Evolutionary conservation across 768 basidiomycete genomes (phyloP), one percentile per base, ranked within the genome.

Genomic region (Paxillus involutus): DNA sequence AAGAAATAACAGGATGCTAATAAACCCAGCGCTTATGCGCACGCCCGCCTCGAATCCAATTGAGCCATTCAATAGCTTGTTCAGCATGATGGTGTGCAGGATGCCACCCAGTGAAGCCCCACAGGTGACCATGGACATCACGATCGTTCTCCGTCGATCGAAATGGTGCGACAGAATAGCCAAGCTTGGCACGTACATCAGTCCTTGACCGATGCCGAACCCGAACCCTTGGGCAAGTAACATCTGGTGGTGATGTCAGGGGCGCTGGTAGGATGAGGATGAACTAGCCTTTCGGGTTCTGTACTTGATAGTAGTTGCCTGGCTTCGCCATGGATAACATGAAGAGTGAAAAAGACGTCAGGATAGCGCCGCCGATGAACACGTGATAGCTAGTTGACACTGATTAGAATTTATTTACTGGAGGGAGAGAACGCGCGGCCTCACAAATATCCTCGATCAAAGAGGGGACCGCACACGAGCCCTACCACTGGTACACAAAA

Each of bases 1-100:
- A 11, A 77, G 51, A 24, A 75, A 45, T 13, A 80, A 60, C 0
- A 76, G 50, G 5, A 48, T 72, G 0, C 71, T 64, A 47, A 75
- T 65, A n/a, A 82, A 62, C 19, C 64, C 63, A 2, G 74, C 79
- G 50, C 71, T 78, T 12, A 71, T 72, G 4, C 69, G 71, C 0
- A 75, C 73, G 29, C 75, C 73, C 39, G 53, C 69, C 12, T 59
- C 68, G 59, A 82, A 77, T 8, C 86, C 82, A 4, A 77, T 64
- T 6, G 68, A 59, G 3, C 77, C 75, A 49, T 76, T 77, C 49
- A 48, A 55, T 33, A 49, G 55, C 21, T 74, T 66, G 63, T 88
- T 87, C 29, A 89, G 69, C 74, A 86, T 78, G 57, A 85, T 82
- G 0, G 84, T 82, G 51, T 85, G 78, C 13, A 80, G 59, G 19